Evolutionary conservation across 306 rosid genomes (phyloP).

Genomic region (Datisca glomerata): DNA sequence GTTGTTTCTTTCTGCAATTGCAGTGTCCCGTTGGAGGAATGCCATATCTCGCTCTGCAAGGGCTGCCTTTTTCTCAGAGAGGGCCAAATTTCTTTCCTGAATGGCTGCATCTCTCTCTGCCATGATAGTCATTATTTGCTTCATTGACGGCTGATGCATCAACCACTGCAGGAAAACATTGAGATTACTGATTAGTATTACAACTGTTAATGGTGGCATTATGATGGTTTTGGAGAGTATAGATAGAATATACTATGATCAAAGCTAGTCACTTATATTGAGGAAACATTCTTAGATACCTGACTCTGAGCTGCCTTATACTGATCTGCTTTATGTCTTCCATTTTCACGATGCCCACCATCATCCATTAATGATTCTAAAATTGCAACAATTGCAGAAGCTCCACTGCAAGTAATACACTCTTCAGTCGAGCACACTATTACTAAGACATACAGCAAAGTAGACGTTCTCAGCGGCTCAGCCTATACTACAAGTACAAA

Average conservation of each 20-base stretch:
- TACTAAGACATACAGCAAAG: too few species aligned
- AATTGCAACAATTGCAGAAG: constrained; percentile 16
- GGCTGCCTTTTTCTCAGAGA: constrained; percentile 86
- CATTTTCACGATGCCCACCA: constrained; percentile 82
- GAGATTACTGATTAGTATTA: background rate
- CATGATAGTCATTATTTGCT: constrained; percentile 89
- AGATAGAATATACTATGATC: too few species aligned
- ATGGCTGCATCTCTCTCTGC: constrained; percentile 91
- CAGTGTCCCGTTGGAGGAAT: constrained; percentile 73
- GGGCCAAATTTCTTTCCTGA: constrained; percentile 84
- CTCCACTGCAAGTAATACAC: too few species aligned
- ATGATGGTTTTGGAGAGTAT: background rate
- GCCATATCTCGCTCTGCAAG: constrained; percentile 92
- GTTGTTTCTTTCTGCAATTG: constrained; percentile 73
- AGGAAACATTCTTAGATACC: too few species aligned
- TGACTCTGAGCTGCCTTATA: constrained; percentile 87
- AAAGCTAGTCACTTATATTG: background rate
- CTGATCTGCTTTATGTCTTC: constrained; percentile 81
- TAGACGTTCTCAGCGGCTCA: too few species aligned
- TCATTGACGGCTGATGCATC: constrained; percentile 97
- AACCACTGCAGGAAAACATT: constrained; percentile 55
- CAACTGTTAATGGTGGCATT: background rate
- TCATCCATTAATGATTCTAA: constrained; percentile 64
- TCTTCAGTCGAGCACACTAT: too few species aligned
- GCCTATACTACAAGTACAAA: too few species aligned